Evolutionary conservation across 495 filamentous ascomycete species (phyloP).

Genomic region (Penicillium manginii): DNA sequence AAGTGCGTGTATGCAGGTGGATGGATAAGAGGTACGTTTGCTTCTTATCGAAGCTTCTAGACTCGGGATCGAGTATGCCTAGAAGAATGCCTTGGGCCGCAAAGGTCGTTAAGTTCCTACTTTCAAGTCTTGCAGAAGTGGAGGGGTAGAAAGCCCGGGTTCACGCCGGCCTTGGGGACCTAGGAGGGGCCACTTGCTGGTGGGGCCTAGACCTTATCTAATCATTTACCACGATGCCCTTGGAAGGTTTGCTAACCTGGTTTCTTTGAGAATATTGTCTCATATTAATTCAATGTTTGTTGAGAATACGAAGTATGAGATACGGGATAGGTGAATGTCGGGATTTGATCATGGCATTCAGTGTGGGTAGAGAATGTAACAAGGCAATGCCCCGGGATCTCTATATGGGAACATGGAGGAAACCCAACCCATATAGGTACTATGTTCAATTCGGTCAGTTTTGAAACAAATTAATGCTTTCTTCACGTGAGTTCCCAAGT

Average conservation of each 20-base stretch:
- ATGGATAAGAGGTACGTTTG: background rate
- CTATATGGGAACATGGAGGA: no score
- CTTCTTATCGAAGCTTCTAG: slow-evolving; percentile 2
- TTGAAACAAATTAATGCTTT: no score
- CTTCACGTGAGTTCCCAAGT: no score
- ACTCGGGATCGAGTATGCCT: background rate
- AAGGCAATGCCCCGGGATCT: no score
- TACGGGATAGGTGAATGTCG: background rate
- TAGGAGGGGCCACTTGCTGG: background rate
- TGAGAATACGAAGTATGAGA: background rate
- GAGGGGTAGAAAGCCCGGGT: background rate
- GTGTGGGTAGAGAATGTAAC: no score
- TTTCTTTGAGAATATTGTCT: background rate
- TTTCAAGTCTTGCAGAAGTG: background rate
- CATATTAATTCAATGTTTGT: background rate
- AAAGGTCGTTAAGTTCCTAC: background rate
- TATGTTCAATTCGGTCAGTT: no score
- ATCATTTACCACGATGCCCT: background rate
- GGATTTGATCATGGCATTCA: no score
- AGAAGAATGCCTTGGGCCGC: slow-evolving; percentile 5
- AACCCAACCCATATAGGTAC: no score
- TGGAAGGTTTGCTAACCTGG: slow-evolving; percentile 1
- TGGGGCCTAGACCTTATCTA: slow-evolving; percentile 2
- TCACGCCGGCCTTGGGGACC: no score
- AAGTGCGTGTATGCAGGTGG: background rate